Conservation (phyloP, 2,329 filamentous ascomycete species). For the Hypoxylon sp. region DNA sequence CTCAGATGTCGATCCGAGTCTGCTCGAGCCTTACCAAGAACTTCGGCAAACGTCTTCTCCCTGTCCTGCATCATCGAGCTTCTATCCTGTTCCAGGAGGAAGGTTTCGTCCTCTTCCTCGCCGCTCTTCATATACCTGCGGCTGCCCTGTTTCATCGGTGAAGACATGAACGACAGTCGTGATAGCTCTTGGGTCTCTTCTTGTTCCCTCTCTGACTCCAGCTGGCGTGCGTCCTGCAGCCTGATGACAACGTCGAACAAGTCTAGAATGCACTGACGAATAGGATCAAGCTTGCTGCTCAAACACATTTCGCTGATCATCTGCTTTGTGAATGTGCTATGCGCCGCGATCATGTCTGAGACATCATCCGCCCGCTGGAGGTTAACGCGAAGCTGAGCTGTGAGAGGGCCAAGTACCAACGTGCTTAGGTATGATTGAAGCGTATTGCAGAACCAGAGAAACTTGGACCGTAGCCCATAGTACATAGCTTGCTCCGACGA, state of each 20-base stretch:
- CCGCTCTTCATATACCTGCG: slow-evolving; percentile 40
- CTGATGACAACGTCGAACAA: slow-evolving; percentile 77
- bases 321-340: slow-evolving; percentile 68
- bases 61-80: slow-evolving; percentile 44
- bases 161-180: slow-evolving; percentile 49
- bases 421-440: slow-evolving; percentile 79
- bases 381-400: slow-evolving; percentile 60
- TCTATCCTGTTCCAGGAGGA: slow-evolving; percentile 44
- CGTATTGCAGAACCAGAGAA: slow-evolving; percentile 80
- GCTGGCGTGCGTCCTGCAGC: slow-evolving; percentile 67
- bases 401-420: slow-evolving; percentile 71
- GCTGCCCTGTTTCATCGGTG: slow-evolving; percentile 40
- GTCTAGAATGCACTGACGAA: slow-evolving; percentile 76
- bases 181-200: slow-evolving; percentile 51
- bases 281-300: slow-evolving; percentile 70
- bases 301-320: slow-evolving; percentile 75
- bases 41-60: slow-evolving; percentile 57
- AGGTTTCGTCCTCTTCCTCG: slow-evolving; percentile 46
- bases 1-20: slow-evolving; percentile 71
- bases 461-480: slow-evolving; percentile 69
- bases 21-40: slow-evolving; percentile 63
- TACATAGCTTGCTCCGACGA: slow-evolving; percentile 58
- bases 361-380: slow-evolving; percentile 73
- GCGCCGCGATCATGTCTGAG: slow-evolving; percentile 79
- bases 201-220: slow-evolving; percentile 49